Base-by-base conservation (phyloP, 352 stramenopile genomes). In the Elongisporangium anandrum region DNA sequence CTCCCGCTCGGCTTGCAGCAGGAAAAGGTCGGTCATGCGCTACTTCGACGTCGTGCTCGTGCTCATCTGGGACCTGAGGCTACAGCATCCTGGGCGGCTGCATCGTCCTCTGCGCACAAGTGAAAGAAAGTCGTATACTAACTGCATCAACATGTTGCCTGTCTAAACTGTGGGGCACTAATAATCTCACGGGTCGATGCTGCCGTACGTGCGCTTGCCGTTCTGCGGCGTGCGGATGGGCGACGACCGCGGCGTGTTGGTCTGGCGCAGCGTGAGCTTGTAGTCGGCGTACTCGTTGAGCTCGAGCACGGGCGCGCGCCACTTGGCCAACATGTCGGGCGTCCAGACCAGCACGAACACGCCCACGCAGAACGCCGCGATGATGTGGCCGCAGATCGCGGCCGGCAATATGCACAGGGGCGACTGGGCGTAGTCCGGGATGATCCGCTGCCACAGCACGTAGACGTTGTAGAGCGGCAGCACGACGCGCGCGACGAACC, bases 321-420 rank as follows among this genome's bases (percentile, higher is more conserved):
- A 92, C 65, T 88, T 87, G 51, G 80, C 80, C n/a, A 92, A 54
- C 56, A 92, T 71, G 38, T 91, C 85, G 9, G 85, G 85, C 6
- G 85, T 94, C 81, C 83, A 92, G 9, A 92, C 81, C 55, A 92
- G 91, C 24, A 92, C 59, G 55, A 94, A 92, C 1, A 92, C 82
- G 19, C 82, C 83, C 23, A 94, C 70, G 59, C 85, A 94, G 54
- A 94, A 94, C 21, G 75, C 70, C 13, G 76, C 75, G 51, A 94
- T 94, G 66, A 94, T 64, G 59, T 94, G 85, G 57, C 83, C 85
- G 54, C 85, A 92, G 23, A 94, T 61, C 38, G 76, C 74, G 15
- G 82, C 71, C 0, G 85, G 85, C 10, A 90, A 59, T 0, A 85
- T 76, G 61, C 85, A 94, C n/a, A 92, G 29, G 2, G 77, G 76